Conservation (phyloP, 164 flowering plant species). For the Hamamelis virginiana region DNA sequence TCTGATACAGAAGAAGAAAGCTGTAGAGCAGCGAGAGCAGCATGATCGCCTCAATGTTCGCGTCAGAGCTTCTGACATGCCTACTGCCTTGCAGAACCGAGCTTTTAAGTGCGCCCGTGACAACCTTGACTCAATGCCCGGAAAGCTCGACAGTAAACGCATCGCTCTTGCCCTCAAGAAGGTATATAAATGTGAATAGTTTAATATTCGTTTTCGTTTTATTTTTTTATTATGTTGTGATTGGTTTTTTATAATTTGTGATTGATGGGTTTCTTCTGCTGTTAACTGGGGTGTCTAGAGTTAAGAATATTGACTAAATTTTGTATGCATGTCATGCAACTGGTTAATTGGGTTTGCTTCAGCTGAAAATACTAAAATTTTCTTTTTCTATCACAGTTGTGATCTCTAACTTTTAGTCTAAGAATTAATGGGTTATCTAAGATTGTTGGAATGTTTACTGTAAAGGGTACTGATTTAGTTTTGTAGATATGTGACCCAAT, state of each 20-base stretch:
- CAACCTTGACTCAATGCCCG: slow-evolving; percentile 65
- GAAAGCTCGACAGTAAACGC: slow-evolving; percentile 81
- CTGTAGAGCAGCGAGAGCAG: slow-evolving; percentile 48
- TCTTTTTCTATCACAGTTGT: too few species aligned
- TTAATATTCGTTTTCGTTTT: neutral
- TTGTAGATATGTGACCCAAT: too few species aligned
- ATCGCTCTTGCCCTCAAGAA: slow-evolving; percentile 89
- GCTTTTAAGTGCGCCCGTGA: slow-evolving; percentile 74
- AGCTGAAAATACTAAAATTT: too few species aligned
- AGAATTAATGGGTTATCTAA: too few species aligned
- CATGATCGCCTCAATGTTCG: slow-evolving; percentile 49
- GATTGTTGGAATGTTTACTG: too few species aligned
- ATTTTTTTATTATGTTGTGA: neutral
- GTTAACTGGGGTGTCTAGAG: neutral
- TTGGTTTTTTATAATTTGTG: neutral
- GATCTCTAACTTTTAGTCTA: too few species aligned
- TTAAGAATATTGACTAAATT: neutral
- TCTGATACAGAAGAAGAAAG: slow-evolving; percentile 80
- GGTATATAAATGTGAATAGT: slow-evolving; percentile 28
- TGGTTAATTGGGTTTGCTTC: neutral
- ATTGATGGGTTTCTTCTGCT: neutral
- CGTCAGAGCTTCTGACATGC: slow-evolving; percentile 89
- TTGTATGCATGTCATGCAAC: neutral
- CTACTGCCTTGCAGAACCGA: slow-evolving; percentile 54
- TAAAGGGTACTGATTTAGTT: too few species aligned